These are phyloP conservation scores for Thielaviopsis musarum DNA, from an alignment of 2,329 filamentous ascomycete genomes.

Conservation along the genomic window DNA sequence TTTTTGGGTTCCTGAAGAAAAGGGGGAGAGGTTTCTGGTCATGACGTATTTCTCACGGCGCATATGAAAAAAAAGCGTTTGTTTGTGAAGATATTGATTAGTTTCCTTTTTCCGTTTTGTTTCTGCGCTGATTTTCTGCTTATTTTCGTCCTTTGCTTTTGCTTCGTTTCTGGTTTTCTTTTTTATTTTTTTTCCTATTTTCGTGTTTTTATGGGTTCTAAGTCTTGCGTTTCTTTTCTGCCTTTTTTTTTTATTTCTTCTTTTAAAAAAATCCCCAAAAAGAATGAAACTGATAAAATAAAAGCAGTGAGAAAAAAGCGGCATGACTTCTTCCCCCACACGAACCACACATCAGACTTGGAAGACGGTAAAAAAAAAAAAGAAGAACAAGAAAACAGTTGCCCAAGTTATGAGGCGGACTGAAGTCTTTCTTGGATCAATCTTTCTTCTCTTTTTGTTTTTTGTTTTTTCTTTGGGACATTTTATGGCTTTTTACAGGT, in stretches of 20 bases:
- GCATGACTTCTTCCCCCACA: background rate
- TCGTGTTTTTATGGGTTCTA: background rate
- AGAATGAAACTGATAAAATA: too few relatives aligned
- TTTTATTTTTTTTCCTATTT: background rate
- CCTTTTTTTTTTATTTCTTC: background rate
- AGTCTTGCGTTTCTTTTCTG: background rate
- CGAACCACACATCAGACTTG: too few relatives aligned
- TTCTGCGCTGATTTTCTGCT: background rate
- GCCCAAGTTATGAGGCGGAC: too few relatives aligned
- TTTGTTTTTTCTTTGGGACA: too few relatives aligned
- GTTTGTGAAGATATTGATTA: background rate
- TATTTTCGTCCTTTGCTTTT: background rate
- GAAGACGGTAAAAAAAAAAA: background rate
- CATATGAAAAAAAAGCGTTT: background rate
- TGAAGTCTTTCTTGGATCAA: too few relatives aligned
- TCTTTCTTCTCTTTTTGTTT: too few relatives aligned
- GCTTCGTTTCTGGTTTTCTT: background rate
- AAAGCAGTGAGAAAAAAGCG: too few relatives aligned
- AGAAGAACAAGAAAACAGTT: background rate
- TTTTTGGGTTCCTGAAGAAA: background rate
- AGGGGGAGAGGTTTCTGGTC: background rate
- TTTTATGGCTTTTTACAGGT: too few relatives aligned
- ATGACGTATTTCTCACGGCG: background rate
- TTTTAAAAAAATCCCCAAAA: background rate
- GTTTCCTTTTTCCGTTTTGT: background rate